Conservation (phyloP, 306 rosid species). For the Pyrus bretschneideri region DNA sequence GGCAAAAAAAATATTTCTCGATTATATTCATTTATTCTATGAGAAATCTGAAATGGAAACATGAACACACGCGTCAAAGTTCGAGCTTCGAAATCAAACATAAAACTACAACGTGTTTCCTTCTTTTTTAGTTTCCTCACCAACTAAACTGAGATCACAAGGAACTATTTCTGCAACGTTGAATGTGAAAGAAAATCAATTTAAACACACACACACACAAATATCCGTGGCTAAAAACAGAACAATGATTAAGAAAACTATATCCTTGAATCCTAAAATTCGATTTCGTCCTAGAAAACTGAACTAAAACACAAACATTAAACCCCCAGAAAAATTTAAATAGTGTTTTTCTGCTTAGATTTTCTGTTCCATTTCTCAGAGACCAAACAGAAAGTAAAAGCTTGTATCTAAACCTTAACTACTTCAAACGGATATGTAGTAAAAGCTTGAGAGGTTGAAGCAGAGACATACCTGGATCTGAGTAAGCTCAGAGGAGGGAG, state of each 20-base stretch:
- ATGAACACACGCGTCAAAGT: not conserved
- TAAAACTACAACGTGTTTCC: not conserved
- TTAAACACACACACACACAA: too few species aligned
- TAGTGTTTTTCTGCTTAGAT: not conserved
- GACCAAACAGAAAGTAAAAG: conserved; percentile 10
- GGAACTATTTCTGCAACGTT: not conserved
- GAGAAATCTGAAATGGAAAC: not conserved
- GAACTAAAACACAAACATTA: not conserved
- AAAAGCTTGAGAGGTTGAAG: conserved; percentile 11
- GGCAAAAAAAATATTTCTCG: not conserved
- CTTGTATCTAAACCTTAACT: conserved; percentile 12
- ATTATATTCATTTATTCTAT: not conserved
- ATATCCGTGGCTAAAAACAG: not conserved
- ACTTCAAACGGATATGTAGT: conserved; percentile 3
- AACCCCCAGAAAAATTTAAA: not conserved
- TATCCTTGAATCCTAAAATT: conserved; percentile 12
- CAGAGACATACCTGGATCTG: conserved; percentile 67
- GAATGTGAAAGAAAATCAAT: not conserved
- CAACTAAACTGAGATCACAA: not conserved
- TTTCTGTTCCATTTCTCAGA: not conserved
- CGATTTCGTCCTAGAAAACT: not conserved
- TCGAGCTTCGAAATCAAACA: not conserved
- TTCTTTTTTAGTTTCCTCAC: not conserved
- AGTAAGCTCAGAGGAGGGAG: conserved; percentile 3
- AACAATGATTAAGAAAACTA: not conserved